Evolutionary conservation across 345 rosid species (phyloP), one percentile per base, ranked within the genome.

Genomic region (Adansonia digitata): DNA sequence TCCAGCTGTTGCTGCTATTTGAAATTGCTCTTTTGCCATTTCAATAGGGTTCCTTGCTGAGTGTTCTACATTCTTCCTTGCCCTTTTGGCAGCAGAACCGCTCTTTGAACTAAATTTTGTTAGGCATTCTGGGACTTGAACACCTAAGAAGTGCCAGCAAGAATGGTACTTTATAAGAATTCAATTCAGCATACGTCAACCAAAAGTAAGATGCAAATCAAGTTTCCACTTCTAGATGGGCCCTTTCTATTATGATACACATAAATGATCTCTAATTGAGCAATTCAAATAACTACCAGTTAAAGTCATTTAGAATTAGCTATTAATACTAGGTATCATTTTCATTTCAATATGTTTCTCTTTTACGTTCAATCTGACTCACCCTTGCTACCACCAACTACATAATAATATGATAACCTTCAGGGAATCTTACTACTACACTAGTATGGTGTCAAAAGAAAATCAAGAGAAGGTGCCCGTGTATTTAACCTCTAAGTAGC

Each of bases 1-100:
- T 52, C 93, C 94, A 59, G 91, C 87, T 82, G 83, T 82, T 72
- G 94, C 92, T 3, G 98, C 98, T 31, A 90, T 55, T 81, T 83
- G 86, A 67, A 94, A 94, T 77, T 91, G 93, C 64, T 83, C 88
- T 78, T 87, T 94, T 14, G 97, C 97, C 88, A 79, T 79, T 77
- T 88, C 90, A 49, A 90, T 74, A 12, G 85, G 84, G 78, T 91
- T 72, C 69, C 62, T 74, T 51, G 22, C 73, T 1, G 52, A 42
- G 42, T 56, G 40, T 52, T 80, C 88, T 10, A 17, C 49, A 46
- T 68, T 77, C 76, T 77, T 78, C 80, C 71, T 86, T 49, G 73
- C 76, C 76, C 79, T 87, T 80, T 80, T 82, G 13, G 89, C 80
- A 9, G 87, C 68, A 0, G 86, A 42, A 71, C 84, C 82, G 48